These are phyloP conservation scores for Fallopia convolvulus DNA, from an alignment of 148 eudicot species.

Conservation along the genomic window DNA sequence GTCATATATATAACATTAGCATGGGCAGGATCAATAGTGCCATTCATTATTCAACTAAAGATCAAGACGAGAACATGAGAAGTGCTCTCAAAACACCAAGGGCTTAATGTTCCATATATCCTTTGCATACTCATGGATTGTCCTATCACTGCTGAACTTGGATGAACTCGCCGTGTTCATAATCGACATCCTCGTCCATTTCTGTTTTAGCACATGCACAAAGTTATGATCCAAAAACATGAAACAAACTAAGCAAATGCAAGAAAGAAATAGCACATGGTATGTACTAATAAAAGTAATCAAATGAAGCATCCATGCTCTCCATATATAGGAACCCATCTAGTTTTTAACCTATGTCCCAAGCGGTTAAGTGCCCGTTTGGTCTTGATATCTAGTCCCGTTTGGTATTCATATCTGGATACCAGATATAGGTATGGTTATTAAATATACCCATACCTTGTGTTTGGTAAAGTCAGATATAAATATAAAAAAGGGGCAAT, in stretches of 20 bases:
- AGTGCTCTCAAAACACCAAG: background rate
- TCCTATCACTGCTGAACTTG: constrained; percentile 97
- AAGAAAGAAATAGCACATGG: background rate
- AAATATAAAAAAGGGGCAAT: too few relatives aligned
- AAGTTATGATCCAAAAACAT: background rate
- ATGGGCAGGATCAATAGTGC: background rate
- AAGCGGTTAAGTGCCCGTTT: too few relatives aligned
- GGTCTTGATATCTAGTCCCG: too few relatives aligned
- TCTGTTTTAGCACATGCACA: constrained; percentile 34
- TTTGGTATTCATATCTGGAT: too few relatives aligned
- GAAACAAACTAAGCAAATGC: background rate
- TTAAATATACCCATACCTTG: too few relatives aligned
- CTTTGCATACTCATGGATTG: constrained; percentile 81
- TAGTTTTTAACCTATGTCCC: too few relatives aligned
- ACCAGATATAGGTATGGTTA: too few relatives aligned
- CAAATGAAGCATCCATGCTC: background rate
- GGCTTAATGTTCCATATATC: constrained; percentile 87
- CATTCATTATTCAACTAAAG: background rate
- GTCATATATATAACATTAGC: background rate
- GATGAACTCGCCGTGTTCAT: constrained; percentile 82
- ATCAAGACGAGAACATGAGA: background rate
- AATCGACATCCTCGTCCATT: constrained; percentile 93
- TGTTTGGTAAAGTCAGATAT: too few relatives aligned
- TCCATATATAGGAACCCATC: too few relatives aligned
- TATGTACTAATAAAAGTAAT: background rate